Base-by-base conservation (phyloP, 2,329 filamentous ascomycete species). In the Paraphoma chrysanthemicola region DNA sequence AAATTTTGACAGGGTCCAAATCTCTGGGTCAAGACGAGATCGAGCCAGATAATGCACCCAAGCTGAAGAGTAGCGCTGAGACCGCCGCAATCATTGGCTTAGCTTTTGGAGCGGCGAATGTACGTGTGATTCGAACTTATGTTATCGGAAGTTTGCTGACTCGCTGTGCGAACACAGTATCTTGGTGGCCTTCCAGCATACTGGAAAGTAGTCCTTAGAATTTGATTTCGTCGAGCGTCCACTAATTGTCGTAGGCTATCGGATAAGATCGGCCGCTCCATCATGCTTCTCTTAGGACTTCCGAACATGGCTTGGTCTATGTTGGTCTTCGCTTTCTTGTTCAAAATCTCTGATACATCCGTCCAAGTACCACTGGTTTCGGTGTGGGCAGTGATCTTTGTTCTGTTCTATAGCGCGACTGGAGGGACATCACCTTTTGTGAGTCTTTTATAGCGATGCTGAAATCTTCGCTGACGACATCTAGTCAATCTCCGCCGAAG, bases 241-340 rank as follows among this genome's bases (percentile, higher is more conserved):
- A 23, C 23, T 23, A 23, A 23, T 5, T 23, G 23, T 8, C 12
- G 28, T 44, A 44, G 42, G 64, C 51, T 65, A 0, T 62, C 64
- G 14, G 64, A 67, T 43, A 60, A 48, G 28, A 45, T 62, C 44
- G 65, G 65, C 16, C 59, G 65, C 14, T 66, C 65, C 2, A 61
- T 66, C n/a, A 54, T 68, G 50, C 58, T 67, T 4, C 53, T 55
- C 10, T 23, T 60, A 9, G 65, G 65, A 4, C 53, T 65, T 6
- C 65, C 63, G n/a, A 66, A 66, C 49, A 68, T 67, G 63, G 63
- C 63, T 28, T 63, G 63, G 61, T 68, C 63, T 1, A 67, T 68
- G 52, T 43, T 68, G 11, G 56, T 67, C 3, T 66, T 68, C 30
- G 63, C 63, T 1, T 56, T 68, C 29, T 31, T 68, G 5, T 67